Evolutionary conservation across 495 filamentous ascomycete genomes (phyloP).

Genomic region (Hyaloscypha bicolor): DNA sequence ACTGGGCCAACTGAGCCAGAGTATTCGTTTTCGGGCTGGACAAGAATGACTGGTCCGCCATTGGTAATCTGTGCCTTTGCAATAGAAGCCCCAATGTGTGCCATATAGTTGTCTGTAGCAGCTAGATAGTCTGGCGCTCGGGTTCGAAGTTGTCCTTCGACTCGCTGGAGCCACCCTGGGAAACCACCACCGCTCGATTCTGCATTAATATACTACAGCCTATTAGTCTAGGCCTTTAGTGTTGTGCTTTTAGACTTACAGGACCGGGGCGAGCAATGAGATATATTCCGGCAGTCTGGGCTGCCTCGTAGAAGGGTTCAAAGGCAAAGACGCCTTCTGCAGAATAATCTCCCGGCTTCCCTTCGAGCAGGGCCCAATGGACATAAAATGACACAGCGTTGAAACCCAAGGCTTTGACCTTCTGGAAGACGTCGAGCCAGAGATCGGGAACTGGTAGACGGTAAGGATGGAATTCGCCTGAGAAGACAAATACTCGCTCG

Average conservation of each 20-base stretch:
- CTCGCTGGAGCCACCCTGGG: constrained; percentile 56
- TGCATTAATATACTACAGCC: constrained; percentile 55
- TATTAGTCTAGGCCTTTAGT: too few species aligned
- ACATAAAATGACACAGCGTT: constrained; percentile 76
- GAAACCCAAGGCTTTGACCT: constrained; percentile 77
- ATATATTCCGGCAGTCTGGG: constrained; percentile 69
- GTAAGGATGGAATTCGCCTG: constrained; percentile 67
- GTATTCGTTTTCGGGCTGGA: constrained; percentile 84
- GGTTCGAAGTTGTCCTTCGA: constrained; percentile 63
- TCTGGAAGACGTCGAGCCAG: constrained; percentile 77
- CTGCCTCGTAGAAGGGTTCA: constrained; percentile 73
- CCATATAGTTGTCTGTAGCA: constrained; percentile 64
- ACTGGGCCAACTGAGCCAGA: constrained; percentile 33
- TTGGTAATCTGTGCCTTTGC: constrained; percentile 78
- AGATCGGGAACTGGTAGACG: constrained; percentile 73
- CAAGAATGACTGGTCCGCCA: constrained; percentile 74
- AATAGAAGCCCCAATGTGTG: constrained; percentile 60
- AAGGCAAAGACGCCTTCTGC: constrained; percentile 71
- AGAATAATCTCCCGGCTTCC: constrained; percentile 65
- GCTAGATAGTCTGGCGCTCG: constrained; percentile 60
- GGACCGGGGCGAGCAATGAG: constrained; percentile 55
- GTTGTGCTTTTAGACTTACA: constrained; percentile 28
- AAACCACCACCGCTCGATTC: constrained; percentile 61
- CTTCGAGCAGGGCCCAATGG: constrained; percentile 81
- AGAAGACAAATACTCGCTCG: constrained; percentile 70